Evolutionary conservation across 345 rosid genomes (phyloP), one percentile per base, ranked within the genome.

Genomic region (Euphorbia pulcherrima): DNA sequence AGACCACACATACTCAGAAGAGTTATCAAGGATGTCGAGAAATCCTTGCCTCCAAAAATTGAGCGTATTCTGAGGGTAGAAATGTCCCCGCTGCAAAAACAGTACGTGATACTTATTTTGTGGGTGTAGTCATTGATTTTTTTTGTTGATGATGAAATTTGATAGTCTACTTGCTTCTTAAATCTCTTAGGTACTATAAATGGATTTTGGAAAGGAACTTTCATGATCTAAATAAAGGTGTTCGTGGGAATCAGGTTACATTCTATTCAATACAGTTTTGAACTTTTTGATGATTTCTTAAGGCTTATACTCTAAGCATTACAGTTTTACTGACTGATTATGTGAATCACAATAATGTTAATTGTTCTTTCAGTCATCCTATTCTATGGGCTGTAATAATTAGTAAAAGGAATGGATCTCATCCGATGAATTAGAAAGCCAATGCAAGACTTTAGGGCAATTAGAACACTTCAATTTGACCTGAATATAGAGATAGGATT

Each of bases 41-140:
- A 95, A 84, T 92, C 98, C 65, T 82, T 95, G 82, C 99, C 99
- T 62, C 99, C 99, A 17, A 95, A 95, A 82, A 90, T 92, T 73
- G 99, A 95, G 86, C 93, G 99, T 51, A 92, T 95, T 68, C 86
- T 95, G 77, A 87, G 99, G 85, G 96, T 95, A 73, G 99, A 95
- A 81, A 95, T 95, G 99, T 95, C 99, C 58, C 99, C 97, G 72
- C 89, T 95, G 68, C 99, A 95, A 80, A 95, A 92, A 77, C 99
- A 92, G 99, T 95, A 75, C 82, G 90, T 68, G 62, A 48, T 39
- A 23, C 28, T 28, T 60, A 48, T 61, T 37, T 17, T 35, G 76
- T 65, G n/a, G n/a, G n/a, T n/a, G n/a, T n/a, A 30, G 8, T 35
- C 50, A 11, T 44, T 73, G 16, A 50, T 44, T 16, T 40, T 44